Evolutionary conservation across 2,329 filamentous ascomycete species (phyloP), one percentile per base, ranked within the genome.

Genomic region (Aspergillus eucalypticola): DNA sequence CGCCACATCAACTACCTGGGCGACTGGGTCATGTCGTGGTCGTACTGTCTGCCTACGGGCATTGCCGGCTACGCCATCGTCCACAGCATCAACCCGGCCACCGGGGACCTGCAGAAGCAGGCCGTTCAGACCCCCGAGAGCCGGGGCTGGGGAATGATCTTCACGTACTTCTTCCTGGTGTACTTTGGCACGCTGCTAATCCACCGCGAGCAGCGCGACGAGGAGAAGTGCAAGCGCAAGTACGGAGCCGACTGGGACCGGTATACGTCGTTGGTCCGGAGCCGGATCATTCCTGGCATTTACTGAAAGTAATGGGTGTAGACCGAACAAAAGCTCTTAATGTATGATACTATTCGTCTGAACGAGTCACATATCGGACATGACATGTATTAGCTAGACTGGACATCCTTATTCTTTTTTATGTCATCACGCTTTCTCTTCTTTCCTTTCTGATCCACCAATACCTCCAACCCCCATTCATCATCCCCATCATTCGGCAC

Each of bases 1-100:
- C 87, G 94, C 44, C 94, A 98, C 78, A 94, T 97, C 83, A 98
- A 97, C 81, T 97, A 98, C 78, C 79, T 96, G 1, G 94, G 93
- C 55, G 94, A 98, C 79, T 97, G 93, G 93, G 83, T 95, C 66
- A 93, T 96, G 86, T 86, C 89, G 8, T 97, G 92, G 91, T 87
- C 92, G 0, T 97, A 95, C 78, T 91, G 88, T 66, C 82, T 97
- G 46, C 93, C 94, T 1, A 96, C 93, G 0, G 90, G 91, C 0
- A 75, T 96, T 61, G 90, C 92, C 0, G 93, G 93, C 11, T 96
- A 94, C 74, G 81, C 88, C 42, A 87, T 96, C 54, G 77, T 83
- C 48, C 80, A 83, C 53, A 76, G 73, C 10, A 76, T 80, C 32
- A 76, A 79, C 25, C 75, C 76, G 6, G 68, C 77, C 35, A 81